Evolutionary conservation across 345 rosid genomes (phyloP), one percentile per base, ranked within the genome.

Genomic region (Salix purpurea): DNA sequence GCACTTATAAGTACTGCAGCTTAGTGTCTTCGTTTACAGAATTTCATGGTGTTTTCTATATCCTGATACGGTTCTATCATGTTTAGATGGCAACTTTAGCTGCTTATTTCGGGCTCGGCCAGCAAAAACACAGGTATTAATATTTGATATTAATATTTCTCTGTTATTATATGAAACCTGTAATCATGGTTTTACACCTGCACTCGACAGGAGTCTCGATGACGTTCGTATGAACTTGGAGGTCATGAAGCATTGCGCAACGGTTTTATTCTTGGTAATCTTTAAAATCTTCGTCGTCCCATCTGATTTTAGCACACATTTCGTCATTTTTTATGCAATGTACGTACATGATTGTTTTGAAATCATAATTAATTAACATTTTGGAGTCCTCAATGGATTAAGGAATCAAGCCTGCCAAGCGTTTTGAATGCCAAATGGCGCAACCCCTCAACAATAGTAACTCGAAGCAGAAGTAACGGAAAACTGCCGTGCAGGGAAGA

Each of bases 191-290:
- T 5, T 46, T 67, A 1, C 12, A n/a, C 54, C 65, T 46, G 14
- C 15, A 62, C 73, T 5, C 42, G 24, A 30, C 80, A 92, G 98
- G 83, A 96, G 98, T 79, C 93, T 96, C 0, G 95, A 93, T 46
- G 98, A 93, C 70, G 99, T 88, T 69, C 86, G 98, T 26, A 87
- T 93, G 99, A 96, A 93, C 67, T 69, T 96, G 73, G 96, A 96
- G 85, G 97, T 96, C 70, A 74, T 92, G 74, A 93, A 96, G 88
- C 90, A 87, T 34, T 96, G 97, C 34, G 96, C 98, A 18, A 91
- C 99, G 0, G 96, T 96, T 46, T 90, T 96, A 24, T 89, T 96
- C 79, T 70, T 93, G 96, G 99, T 96, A 88, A 73, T 0, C 19
- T 54, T 28, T 24, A 28, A 0, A 15, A 44, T 9, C 28, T 30